Base-by-base conservation (phyloP, 2,329 filamentous ascomycete species). In the Aspergillus terreus region DNA sequence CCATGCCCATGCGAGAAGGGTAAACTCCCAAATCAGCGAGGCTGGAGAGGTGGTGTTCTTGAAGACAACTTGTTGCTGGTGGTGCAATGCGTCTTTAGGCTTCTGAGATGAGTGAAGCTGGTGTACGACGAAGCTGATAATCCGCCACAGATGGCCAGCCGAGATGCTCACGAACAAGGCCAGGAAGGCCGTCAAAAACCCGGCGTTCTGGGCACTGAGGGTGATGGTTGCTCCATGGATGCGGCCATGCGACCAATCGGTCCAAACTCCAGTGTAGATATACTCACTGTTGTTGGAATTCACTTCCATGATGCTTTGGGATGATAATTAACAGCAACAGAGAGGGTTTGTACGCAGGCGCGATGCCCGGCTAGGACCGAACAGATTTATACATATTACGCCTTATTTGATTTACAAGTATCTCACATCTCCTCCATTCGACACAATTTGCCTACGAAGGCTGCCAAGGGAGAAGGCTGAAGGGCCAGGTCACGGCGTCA, bases 61-160 rank as follows among this genome's bases (percentile, higher is more conserved):
- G 12, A 72, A 54, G 10, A 70, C 62, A 0, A 64, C 58, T 51
- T 72, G 69, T 32, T 61, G 59, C 36, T 68, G 67, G 40, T 70
- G 62, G 27, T 69, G 57, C 2, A 68, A 17, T 6, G 57, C 65
- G 47, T 71, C 69, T 44, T 63, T 59, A 5, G 38, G 38, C 7
- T 61, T 45, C 10, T 49, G 21, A 6, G 25, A 46, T 2, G 63
- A 59, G 7, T 55, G 53, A 11, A 36, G 30, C 40, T 62, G 62
- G 44, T 69, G 66, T 4, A 68, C 42, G 5, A 43, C 30, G 36
- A 65, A 70, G 10, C 60, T 63, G 15, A 59, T 23, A 10, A 70
- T 62, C n/a, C 58, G 51, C 61, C 63, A 70, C 27, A 71, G 63
- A 46, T 61, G 58, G 1, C 53, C 55, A 1, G 60, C 59, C 6